Evolutionary conservation across 73 alveolate species (phyloP), one percentile per base, ranked within the genome.

Genomic region (Paramecium pentaurelia): DNA sequence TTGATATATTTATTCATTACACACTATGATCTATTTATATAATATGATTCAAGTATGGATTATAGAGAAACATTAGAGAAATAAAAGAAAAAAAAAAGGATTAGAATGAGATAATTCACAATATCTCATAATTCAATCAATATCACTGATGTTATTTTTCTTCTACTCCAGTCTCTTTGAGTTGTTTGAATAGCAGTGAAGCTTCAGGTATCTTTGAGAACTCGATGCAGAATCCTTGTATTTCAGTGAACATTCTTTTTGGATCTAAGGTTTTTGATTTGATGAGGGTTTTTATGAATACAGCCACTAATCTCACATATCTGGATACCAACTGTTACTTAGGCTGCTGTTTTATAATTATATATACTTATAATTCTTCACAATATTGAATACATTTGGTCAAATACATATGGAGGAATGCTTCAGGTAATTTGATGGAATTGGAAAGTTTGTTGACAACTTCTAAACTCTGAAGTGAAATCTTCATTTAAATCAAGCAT

Each of bases 151-250:
- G 70, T 25, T 54, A 54, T 54, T 54, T 54, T 54, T 54, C 70
- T 54, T 54, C 70, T 54, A 18, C 70, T 0, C 70, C 70, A 18
- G 70, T 54, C 70, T 54, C 70, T 54, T 54, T 54, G 22, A 54
- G 70, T 54, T 54, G 36, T 54, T 54, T 54, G 70, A 54, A 54
- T 54, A 54, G 36, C 68, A 14, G 12, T 54, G 70, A 54, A 34
- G 84, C 47, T n/a, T 68, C 84, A 68, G 84, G 51, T 27, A 68
- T 34, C 84, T 68, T 68, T 22, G 84, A 68, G 84, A 68, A 68
- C 84, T 68, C 84, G 10, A 68, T 68, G 47, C 84, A 68, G 84
- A 68, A 68, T 32, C 84, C 84, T 68, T 75, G 37, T 37, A 75
- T 27, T 37, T 75, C 88, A 75, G 88, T 40, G 49, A 34, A 75